Base-by-base conservation (phyloP, 257 asterid species). In the Nicotiana benthamiana region DNA sequence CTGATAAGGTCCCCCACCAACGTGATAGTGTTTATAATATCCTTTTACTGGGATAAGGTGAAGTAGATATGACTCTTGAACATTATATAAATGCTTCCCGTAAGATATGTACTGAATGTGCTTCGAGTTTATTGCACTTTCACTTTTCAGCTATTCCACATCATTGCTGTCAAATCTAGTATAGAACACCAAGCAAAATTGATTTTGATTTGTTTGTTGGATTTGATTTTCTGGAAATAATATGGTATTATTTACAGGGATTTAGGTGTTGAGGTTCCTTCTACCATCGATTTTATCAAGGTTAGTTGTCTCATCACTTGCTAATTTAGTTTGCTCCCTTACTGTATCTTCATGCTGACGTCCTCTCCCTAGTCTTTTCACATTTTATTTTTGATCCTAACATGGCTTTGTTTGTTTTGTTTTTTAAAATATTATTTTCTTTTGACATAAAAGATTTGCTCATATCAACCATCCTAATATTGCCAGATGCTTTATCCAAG, bases 201-300 rank as follows among this genome's bases (percentile, higher is more conserved):
- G 60, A 51, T 46, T 28, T 26, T 18, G 11, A 24, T 61, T 63
- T 51, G 28, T 16, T 62, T 72, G 77, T 46, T 22, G 60, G 63
- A 48, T 74, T 17, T 8, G 7, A 36, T 82, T 65, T 63, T 34
- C 56, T 64, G 46, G 26, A 68, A 82, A 76, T 77, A 61, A 87
- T 72, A 68, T 63, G 60, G 52, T 78, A 56, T 63, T 59, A 48
- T 18, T 85, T 83, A 83, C 88, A 94, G 98, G 98, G 85, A 85
- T 85, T 90, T 97, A 59, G 81, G 88, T 75, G 86, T 75, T 63
- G 87, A 90, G 80, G 90, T 78, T 85, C 91, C 93, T 83, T 83
- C 90, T 3, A 79, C 92, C 52, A 75, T 83, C 1, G 88, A 89
- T 79, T 87, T 85, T 83, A 77, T 92, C 82, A 87, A 90, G 97